Percentiles rank a stretch among this genome's conserved stretches.
phyloP scores from a whole-genome alignment of 192 early-diverging fungal genomes.

The Glomus cerebriforme region DNA sequence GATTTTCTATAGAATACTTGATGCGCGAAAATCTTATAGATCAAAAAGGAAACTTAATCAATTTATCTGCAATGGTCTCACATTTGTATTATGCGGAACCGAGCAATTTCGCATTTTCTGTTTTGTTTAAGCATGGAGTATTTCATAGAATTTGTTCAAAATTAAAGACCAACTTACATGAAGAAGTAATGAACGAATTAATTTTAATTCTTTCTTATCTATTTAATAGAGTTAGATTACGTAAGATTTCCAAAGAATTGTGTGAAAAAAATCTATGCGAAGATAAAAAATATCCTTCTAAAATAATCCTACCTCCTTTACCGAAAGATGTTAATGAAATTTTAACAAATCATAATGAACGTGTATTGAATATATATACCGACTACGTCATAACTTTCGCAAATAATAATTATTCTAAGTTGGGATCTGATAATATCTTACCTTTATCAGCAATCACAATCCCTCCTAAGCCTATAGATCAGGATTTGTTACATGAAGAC shows the following conservation, averaged over 20 bases:
- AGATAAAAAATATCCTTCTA: conserved; percentile 13
- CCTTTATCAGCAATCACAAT: conserved; percentile 15
- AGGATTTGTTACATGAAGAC: not conserved
- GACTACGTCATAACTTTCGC: conserved; percentile 21
- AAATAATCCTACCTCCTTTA: not conserved
- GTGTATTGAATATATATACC: conserved; percentile 27
- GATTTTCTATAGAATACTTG: conserved; percentile 51
- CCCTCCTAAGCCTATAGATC: not conserved
- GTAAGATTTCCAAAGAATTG: not conserved
- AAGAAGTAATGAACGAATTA: conserved; percentile 6
- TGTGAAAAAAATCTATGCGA: not conserved
- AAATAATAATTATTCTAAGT: not conserved
- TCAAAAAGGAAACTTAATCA: conserved; percentile 22
- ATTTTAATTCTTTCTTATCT: conserved; percentile 13
- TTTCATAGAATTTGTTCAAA: conserved; percentile 33
- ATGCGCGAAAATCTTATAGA: conserved; percentile 34
- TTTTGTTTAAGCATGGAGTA: conserved; percentile 42
- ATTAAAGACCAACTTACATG: not conserved
- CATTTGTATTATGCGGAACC: conserved; percentile 45
- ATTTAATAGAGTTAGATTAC: conserved; percentile 25
- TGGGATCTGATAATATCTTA: not conserved
- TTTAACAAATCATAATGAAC: conserved; percentile 18
- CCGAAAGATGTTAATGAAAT: not conserved
- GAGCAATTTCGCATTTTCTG: conserved; percentile 44
- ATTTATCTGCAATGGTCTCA: conserved; percentile 33